phyloP scores from a whole-genome alignment of 1,139 yeast genomes.

The Zhuliangozyma blackwelliae region DNA sequence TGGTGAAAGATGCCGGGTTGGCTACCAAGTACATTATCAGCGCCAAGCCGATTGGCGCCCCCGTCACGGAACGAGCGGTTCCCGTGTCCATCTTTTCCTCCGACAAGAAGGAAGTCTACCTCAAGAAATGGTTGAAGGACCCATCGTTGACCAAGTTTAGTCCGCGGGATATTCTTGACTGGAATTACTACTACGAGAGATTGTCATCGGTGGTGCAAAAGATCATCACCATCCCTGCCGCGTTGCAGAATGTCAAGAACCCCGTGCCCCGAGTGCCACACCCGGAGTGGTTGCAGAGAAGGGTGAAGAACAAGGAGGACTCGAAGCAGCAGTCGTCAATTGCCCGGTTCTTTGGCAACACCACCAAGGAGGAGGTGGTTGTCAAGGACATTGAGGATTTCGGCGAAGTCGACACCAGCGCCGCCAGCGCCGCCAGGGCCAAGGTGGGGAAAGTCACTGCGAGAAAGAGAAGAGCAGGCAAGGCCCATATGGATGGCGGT shows the following conservation, averaged over 20 bases:
- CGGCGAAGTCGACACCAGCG: slow-evolving; percentile 32
- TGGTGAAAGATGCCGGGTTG: slow-evolving; percentile 95
- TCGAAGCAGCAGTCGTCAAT: slow-evolving; percentile 69
- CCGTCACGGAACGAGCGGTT: slow-evolving; percentile 93
- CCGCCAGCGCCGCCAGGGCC: slow-evolving; percentile 15
- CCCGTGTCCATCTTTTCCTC: slow-evolving; percentile 96
- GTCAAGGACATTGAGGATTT: slow-evolving; percentile 75
- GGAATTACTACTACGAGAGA: slow-evolving; percentile 90
- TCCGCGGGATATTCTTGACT: slow-evolving; percentile 85
- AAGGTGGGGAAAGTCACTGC: slow-evolving; percentile 51
- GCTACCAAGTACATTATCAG: slow-evolving; percentile 95
- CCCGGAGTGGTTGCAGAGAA: slow-evolving; percentile 86
- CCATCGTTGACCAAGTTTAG: slow-evolving; percentile 77
- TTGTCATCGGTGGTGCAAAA: slow-evolving; percentile 91
- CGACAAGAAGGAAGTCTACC: slow-evolving; percentile 56
- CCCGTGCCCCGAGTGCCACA: slow-evolving; percentile 95
- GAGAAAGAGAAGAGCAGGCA: slow-evolving; percentile 27
- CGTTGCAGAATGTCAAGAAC: slow-evolving; percentile 80
- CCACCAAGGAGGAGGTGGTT: slow-evolving; percentile 29
- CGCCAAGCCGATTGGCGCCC: slow-evolving; percentile 75
- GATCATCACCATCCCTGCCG: slow-evolving; percentile 96
- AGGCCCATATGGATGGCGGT: slow-evolving; percentile 11
- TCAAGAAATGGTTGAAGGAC: slow-evolving; percentile 86
- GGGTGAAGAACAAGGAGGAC: slow-evolving; percentile 57
- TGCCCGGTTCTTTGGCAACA: slow-evolving; percentile 49